phyloP scores from a whole-genome alignment of 352 stramenopile genomes.

The Bremia lactucae region DNA sequence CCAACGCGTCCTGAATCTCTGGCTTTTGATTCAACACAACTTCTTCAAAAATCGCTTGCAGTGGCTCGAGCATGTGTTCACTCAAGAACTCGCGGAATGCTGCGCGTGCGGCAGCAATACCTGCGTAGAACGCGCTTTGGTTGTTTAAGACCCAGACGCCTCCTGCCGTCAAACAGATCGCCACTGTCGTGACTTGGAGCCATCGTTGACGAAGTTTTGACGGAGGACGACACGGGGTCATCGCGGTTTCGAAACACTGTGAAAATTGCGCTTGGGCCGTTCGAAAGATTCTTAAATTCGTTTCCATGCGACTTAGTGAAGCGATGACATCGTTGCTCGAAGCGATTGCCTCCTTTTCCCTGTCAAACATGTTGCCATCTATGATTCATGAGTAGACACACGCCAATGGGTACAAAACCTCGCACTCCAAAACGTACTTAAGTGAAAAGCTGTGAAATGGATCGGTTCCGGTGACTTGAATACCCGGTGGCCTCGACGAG shows the following conservation, averaged over 20 bases:
- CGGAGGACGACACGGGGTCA: constrained; percentile 49
- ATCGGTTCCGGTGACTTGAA: constrained; percentile 45
- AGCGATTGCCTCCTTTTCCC: background rate
- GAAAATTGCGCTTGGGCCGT: constrained; percentile 38
- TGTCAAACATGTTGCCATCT: constrained; percentile 20
- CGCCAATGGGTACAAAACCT: background rate
- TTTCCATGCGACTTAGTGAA: constrained; percentile 36
- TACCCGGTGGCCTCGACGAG: constrained; percentile 38
- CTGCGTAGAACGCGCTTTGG: constrained; percentile 50
- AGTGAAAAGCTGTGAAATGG: constrained; percentile 34
- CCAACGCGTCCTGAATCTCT: constrained; percentile 71
- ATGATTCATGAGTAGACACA: constrained; percentile 1
- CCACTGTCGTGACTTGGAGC: constrained; percentile 49
- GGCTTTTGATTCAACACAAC: constrained; percentile 79
- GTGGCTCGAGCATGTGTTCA: constrained; percentile 70
- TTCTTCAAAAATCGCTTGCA: constrained; percentile 69
- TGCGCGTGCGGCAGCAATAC: constrained; percentile 25
- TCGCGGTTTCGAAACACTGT: constrained; percentile 36
- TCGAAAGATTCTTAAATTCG: constrained; percentile 38
- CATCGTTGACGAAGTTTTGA: constrained; percentile 66
- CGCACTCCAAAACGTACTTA: constrained; percentile 17
- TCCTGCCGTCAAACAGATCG: constrained; percentile 41
- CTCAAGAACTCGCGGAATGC: constrained; percentile 58
- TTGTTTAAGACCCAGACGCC: constrained; percentile 55
- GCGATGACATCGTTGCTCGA: constrained; percentile 27